These are phyloP conservation scores for Gossypium turneri DNA, from an alignment of 345 rosid species.

Conservation along the genomic window DNA sequence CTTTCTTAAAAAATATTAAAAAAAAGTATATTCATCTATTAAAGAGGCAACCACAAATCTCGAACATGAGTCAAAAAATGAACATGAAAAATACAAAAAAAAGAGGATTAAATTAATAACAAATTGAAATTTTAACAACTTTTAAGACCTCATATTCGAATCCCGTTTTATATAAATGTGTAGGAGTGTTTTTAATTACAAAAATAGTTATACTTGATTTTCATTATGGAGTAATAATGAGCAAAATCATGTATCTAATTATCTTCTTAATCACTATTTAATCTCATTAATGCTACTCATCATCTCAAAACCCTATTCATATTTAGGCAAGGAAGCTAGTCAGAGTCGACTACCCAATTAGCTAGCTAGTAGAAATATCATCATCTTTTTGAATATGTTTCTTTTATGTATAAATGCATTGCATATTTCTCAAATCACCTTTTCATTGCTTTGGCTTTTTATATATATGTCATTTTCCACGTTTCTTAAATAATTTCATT, in stretches of 20 bases:
- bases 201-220: not conserved
- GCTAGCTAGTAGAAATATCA: not conserved
- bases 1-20: too few relatives aligned
- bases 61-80: not conserved
- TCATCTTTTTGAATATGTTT: not conserved
- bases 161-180: not conserved
- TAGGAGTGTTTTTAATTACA: not conserved
- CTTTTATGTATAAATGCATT: not conserved
- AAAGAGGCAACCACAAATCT: too few relatives aligned
- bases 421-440: not conserved
- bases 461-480: not conserved
- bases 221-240: not conserved
- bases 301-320: not conserved
- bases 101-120: too few relatives aligned
- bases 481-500: not conserved
- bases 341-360: not conserved
- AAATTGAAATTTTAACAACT: too few relatives aligned
- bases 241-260: not conserved
- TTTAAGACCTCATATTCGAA: too few relatives aligned
- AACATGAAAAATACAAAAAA: too few relatives aligned
- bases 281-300: not conserved
- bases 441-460: not conserved
- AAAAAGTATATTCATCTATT: too few relatives aligned
- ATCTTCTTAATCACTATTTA: not conserved
- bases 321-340: not conserved